Conservation (phyloP, 805 yeast species). For the Tetrapisispora fleetii region DNA sequence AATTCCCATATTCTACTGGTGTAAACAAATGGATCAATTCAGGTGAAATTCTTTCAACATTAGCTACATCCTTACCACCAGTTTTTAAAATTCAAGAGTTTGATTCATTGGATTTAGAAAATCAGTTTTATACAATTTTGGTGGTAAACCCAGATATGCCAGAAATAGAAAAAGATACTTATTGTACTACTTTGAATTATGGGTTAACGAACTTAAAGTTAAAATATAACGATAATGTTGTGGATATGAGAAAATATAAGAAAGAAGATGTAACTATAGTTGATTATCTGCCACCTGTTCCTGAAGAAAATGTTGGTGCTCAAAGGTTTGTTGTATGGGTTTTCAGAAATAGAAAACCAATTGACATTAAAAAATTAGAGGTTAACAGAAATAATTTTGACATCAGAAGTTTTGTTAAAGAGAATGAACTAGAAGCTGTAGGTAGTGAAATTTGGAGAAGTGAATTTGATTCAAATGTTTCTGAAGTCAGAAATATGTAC, state of each 20-base stretch:
- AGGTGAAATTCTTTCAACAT: constrained; percentile 64
- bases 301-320: constrained; percentile 76
- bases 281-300: constrained; percentile 70
- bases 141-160: constrained; percentile 91
- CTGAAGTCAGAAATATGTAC: constrained; percentile 55
- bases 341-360: constrained; percentile 49
- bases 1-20: constrained; percentile 61
- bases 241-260: constrained; percentile 32
- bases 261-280: constrained; percentile 32
- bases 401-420: constrained; percentile 55
- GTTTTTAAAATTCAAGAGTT: constrained; percentile 66
- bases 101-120: constrained; percentile 33
- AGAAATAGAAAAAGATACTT: constrained; percentile 58
- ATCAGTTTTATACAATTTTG: constrained; percentile 61
- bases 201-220: constrained; percentile 63
- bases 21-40: constrained; percentile 68
- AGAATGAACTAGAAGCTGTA: constrained; percentile 54
- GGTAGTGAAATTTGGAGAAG: constrained; percentile 93
- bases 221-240: constrained; percentile 43
- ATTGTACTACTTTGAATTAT: constrained; percentile 63
- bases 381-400: constrained; percentile 46
- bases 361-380: constrained; percentile 4
- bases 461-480: constrained; percentile 67
- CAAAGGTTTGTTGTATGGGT: constrained; percentile 90
- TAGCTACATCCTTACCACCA: constrained; percentile 70